Conservation (phyloP, 768 basidiomycete species). For the Suillus plorans region DNA sequence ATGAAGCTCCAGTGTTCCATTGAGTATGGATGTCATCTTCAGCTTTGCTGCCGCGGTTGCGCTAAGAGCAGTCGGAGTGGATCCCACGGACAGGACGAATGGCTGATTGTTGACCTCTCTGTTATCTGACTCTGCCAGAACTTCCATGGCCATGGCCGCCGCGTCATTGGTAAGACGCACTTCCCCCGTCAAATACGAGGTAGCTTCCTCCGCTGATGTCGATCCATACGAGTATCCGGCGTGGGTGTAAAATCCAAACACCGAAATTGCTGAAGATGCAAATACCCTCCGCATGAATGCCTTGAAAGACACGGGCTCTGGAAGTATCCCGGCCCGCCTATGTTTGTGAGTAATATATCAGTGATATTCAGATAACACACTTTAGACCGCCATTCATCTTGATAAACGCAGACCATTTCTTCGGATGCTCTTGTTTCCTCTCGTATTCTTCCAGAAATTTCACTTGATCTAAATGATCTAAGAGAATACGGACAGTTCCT, state of each 20-base stretch:
- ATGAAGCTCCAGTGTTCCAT: conserved; percentile 72
- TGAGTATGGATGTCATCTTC: conserved; percentile 45
- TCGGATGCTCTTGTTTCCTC: conserved; percentile 34
- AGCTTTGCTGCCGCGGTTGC: conserved; percentile 53
- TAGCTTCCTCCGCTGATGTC: conserved; percentile 62
- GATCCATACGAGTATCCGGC: conserved; percentile 79
- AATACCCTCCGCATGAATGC: conserved; percentile 53
- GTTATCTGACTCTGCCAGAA: conserved; percentile 39
- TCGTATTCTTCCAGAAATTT: conserved; percentile 63
- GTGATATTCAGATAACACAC: conserved; percentile 41
- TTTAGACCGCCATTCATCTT: conserved; percentile 78
- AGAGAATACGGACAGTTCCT: conserved; percentile 63
- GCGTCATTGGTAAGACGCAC: conserved; percentile 68
- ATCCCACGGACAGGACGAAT: conserved; percentile 78
- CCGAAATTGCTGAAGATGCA: conserved; percentile 51
- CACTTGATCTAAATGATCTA: conserved; percentile 78
- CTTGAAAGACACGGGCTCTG: conserved; percentile 52
- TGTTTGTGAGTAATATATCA: conserved; percentile 14
- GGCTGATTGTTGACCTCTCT: conserved; percentile 38
- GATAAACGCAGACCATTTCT: conserved; percentile 74
- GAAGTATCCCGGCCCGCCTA: conserved; percentile 74
- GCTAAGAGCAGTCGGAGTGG: conserved; percentile 86
- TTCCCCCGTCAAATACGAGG: conserved; percentile 65
- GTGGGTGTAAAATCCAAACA: conserved; percentile 87
- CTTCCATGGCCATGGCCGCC: conserved; percentile 52